Evolutionary conservation across 768 basidiomycete species (phyloP), one percentile per base, ranked within the genome.

Genomic region (Leccinum barrowsii): DNA sequence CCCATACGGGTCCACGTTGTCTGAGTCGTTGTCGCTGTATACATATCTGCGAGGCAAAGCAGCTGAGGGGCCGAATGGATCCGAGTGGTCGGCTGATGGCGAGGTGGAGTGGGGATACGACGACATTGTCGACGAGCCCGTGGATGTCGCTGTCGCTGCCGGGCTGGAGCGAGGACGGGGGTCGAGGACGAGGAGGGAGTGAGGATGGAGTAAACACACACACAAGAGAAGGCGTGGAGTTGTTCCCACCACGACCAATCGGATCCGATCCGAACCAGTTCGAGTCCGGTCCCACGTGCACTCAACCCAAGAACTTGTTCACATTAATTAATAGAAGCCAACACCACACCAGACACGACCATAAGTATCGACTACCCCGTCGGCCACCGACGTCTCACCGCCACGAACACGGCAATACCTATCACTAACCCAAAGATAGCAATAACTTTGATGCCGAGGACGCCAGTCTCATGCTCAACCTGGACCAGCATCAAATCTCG

Each of bases 1-100:
- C 42, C 80, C 79, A 62, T 77, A 83, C n/a, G 74, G 61, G 64
- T 89, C 88, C 62, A 80, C 76, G 62, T 85, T 77, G 71, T 89
- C 89, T 35, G 85, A 86, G 66, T 90, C 88, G 68, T 84, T 85
- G 78, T 92, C 90, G 75, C 85, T 89, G 74, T 85, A 87, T 47
- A 81, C 19, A 76, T 74, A 79, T 59, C 77, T 77, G 61, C 68
- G 73, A 63, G 67, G 69, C 35, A 67, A 70, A 63, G 68, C 73
- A 66, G 64, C 74, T 59, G 68, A 73, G 62, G 75, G 70, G 51
- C 75, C 78, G 74, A 89, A 90, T 59, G 87, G 88, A 74, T 90
- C 88, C 64, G 78, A 76, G 28, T 81, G 81, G 66, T 88, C 85
- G 62, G 84, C 78, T 42, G 85, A 81, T 28, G 80, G 77, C 5